Evolutionary conservation across 1,284 basidiomycete genomes (phyloP), one percentile per base, ranked within the genome.

Genomic region (Golubevia pallescens): DNA sequence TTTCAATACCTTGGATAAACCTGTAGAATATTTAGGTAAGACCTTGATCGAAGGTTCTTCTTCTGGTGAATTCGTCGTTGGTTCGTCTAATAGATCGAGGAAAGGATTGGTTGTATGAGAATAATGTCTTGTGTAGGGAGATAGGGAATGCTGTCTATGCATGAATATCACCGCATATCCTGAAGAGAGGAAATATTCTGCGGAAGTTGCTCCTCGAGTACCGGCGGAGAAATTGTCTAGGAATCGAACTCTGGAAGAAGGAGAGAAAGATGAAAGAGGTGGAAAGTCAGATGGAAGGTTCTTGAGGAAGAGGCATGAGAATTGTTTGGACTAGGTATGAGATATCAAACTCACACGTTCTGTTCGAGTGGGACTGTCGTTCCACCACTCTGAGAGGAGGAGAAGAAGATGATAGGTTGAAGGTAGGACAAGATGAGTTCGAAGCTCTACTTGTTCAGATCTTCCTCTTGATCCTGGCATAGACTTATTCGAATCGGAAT

Each of bases 201-300:
- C 96, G 2, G 95, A 98, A 0, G 96, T 95, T 32, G 97, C 94
- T 48, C 97, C 96, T 83, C 96, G 90, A 14, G 97, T 99, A 60
- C 96, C 95, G 62, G 97, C 97, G 85, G 94, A 97, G 87, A 98
- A 99, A 88, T 99, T 99, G 86, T 99, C 96, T 32, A 99, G 89
- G 86, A 97, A 99, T 60, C 97, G 93, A 57, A 99, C 96, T 72
- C 95, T 97, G 86, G 57, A 86, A 61, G 32, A 28, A 38, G 38
- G 42, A 64, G n/a, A 52, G 55, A 38, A 52, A 48, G 32, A 23
- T 42, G 1, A 58, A 24, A 23, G 60, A 48, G 19, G 5, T 34
- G 6, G 56, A 62, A 63, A 60, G 54, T 52, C 32, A 58, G 28
- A 16, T 61, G 3, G 38, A 59, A n/a, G 58, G 28, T 21, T 32